phyloP scores from a whole-genome alignment of 2,329 filamentous ascomycete genomes.

The Pseudocercospora fijiensis region DNA sequence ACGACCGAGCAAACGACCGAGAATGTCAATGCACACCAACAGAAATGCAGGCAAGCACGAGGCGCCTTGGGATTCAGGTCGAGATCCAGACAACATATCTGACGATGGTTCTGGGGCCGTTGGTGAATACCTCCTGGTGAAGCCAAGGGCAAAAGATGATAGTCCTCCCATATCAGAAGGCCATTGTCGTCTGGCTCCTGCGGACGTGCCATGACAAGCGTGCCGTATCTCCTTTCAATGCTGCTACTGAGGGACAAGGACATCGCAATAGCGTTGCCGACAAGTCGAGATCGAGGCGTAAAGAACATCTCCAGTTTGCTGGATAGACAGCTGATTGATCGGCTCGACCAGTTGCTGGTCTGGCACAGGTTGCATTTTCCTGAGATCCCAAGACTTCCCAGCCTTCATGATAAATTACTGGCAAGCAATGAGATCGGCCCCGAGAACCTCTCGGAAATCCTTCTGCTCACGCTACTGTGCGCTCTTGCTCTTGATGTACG shows the following conservation, averaged over 20 bases:
- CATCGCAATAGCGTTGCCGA: neutral
- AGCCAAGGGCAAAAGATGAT: neutral
- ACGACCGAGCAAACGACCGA: conserved; percentile 12
- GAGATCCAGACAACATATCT: neutral
- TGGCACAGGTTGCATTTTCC: conserved; percentile 22
- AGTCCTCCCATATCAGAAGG: neutral
- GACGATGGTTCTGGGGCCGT: conserved; percentile 10
- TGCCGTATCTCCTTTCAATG: neutral
- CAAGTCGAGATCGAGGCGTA: neutral
- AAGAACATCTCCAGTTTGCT: conserved; percentile 4
- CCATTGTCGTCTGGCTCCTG: neutral
- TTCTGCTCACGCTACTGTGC: neutral
- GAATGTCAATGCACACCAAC: neutral
- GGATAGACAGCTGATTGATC: neutral
- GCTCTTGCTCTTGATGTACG: neutral
- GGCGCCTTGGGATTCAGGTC: neutral
- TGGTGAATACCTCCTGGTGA: conserved; percentile 16
- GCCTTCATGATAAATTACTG: neutral
- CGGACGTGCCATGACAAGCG: conserved; percentile 3
- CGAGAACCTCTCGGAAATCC: neutral
- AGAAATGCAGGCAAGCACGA: neutral
- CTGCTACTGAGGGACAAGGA: neutral
- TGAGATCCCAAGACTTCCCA: conserved; percentile 10
- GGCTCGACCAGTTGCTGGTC: neutral
- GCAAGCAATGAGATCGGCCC: neutral